Conservation (phyloP, 2,329 filamentous ascomycete genomes). For the Nothophaeocryptopus gaeumannii region DNA sequence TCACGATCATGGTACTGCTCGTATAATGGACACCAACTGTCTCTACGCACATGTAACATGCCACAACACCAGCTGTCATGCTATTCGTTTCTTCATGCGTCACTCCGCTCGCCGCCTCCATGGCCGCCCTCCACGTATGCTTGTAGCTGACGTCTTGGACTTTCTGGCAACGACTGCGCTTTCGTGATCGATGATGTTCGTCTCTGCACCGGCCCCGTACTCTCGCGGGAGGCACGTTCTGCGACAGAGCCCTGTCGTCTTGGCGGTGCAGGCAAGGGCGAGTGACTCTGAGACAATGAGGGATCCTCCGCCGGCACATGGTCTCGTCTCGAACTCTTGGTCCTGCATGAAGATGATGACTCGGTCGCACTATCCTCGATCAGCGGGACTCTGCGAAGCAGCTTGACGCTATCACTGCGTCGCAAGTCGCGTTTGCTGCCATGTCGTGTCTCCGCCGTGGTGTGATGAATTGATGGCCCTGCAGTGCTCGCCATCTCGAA, state of each 20-base stretch:
- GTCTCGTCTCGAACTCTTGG: no score
- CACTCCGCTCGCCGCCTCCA: conserved; percentile 11
- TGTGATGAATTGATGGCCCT: background rate
- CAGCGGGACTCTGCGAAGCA: conserved; percentile 12
- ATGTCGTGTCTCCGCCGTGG: no score
- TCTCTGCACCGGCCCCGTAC: background rate
- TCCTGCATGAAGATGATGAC: no score
- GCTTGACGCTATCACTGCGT: conserved; percentile 13
- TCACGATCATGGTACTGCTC: background rate
- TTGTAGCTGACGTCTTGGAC: conserved; percentile 20
- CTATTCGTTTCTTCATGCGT: conserved; percentile 11
- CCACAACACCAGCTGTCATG: background rate
- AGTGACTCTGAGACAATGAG: background rate
- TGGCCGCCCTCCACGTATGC: conserved; percentile 28
- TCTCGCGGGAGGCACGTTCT: background rate
- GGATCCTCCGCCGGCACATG: no score
- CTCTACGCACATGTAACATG: background rate
- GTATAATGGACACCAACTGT: background rate
- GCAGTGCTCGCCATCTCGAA: conserved; percentile 8
- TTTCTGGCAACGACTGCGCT: conserved; percentile 22
- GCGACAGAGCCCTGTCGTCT: conserved; percentile 14
- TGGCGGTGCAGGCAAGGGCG: conserved; percentile 6
- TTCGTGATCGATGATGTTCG: conserved; percentile 3
- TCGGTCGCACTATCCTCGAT: conserved; percentile 8
- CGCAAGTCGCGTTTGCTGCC: conserved; percentile 5